These are phyloP conservation scores for Sporisorium graminicola DNA, from an alignment of 1,284 basidiomycete species.

Conservation along the genomic window DNA sequence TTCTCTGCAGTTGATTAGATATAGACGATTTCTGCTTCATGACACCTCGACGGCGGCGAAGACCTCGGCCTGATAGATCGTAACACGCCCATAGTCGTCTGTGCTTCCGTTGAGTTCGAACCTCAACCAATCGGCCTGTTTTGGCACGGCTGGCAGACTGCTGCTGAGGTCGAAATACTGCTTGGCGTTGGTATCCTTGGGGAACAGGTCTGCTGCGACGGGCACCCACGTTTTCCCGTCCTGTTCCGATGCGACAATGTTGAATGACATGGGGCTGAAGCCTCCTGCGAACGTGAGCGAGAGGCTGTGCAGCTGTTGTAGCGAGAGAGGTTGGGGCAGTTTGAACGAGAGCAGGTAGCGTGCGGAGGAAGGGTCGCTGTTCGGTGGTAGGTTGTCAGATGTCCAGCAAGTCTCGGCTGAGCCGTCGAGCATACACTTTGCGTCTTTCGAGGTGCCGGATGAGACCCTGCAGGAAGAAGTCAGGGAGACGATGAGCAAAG, in stretches of 20 bases:
- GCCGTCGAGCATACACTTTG: slow-evolving; percentile 44
- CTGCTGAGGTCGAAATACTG: slow-evolving; percentile 29
- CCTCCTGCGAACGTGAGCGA: slow-evolving; percentile 47
- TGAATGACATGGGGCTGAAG: slow-evolving; percentile 31
- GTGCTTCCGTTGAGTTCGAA: slow-evolving; percentile 42
- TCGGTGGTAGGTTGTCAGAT: slow-evolving; percentile 41
- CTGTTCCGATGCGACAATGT: slow-evolving; percentile 7
- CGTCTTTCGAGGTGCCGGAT: slow-evolving; percentile 45
- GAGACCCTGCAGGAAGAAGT: slow-evolving; percentile 18
- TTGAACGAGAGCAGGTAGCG: slow-evolving; percentile 35
- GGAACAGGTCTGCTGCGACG: slow-evolving; percentile 8
- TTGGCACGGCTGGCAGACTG: background rate
- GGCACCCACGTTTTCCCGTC: slow-evolving; percentile 23
- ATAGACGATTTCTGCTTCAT: too few relatives aligned
- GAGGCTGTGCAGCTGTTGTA: slow-evolving; percentile 18
- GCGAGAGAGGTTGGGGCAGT: slow-evolving; percentile 1
- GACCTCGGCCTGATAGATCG: slow-evolving; percentile 40
- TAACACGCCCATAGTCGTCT: slow-evolving; percentile 49
- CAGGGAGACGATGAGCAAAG: background rate
- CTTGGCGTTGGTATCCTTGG: slow-evolving; percentile 42
- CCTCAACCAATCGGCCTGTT: slow-evolving; percentile 14
- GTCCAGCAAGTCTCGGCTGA: slow-evolving; percentile 52
- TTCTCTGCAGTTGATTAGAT: too few relatives aligned
- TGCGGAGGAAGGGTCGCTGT: slow-evolving; percentile 18
- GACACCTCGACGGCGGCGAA: too few relatives aligned